phyloP scores from a whole-genome alignment of 306 rosid species.

The Cicer bijugum region DNA sequence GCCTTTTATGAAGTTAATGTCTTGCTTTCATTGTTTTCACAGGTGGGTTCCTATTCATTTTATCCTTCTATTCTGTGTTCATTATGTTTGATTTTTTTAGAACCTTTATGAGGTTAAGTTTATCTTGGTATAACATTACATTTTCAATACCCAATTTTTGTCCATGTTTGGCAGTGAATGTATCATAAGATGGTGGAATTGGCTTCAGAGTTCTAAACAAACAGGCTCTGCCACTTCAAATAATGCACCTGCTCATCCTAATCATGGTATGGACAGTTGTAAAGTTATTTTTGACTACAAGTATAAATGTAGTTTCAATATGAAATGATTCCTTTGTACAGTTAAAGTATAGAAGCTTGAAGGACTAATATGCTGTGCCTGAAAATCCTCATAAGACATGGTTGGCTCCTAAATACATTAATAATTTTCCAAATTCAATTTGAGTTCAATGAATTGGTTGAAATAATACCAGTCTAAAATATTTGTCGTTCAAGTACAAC shows the following conservation, averaged over 20 bases:
- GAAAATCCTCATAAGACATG: conserved; percentile 11
- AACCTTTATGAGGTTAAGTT: conserved; percentile 26
- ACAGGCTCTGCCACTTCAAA: conserved; percentile 46
- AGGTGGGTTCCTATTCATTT: conserved; percentile 48
- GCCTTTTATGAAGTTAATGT: conserved; percentile 89
- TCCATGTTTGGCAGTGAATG: conserved; percentile 71
- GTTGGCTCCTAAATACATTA: conserved; percentile 2
- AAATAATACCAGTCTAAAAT: conserved; percentile 21
- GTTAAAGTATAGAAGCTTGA: conserved; percentile 24
- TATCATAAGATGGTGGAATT: conserved; percentile 81
- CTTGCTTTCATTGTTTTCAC: conserved; percentile 92
- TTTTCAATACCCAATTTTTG: conserved; percentile 11
- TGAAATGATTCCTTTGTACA: conserved; percentile 19
- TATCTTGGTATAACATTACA: conserved; percentile 15
- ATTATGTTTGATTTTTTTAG: conserved; percentile 17
- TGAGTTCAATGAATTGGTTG: conserved; percentile 20
- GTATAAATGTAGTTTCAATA: conserved; percentile 7
- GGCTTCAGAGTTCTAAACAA: conserved; percentile 60
- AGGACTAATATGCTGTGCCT: conserved; percentile 7
- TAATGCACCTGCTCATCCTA: conserved; percentile 36
- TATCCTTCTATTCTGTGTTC: conserved; percentile 3
- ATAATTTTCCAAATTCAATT: conserved; percentile 11
- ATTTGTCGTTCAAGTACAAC: not conserved
- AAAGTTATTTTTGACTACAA: conserved; percentile 41
- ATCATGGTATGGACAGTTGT: conserved; percentile 39